Evolutionary conservation across 371 early-diverging fungal genomes (phyloP), one percentile per base, ranked within the genome.

Genomic region (Rhizopus delemar): DNA sequence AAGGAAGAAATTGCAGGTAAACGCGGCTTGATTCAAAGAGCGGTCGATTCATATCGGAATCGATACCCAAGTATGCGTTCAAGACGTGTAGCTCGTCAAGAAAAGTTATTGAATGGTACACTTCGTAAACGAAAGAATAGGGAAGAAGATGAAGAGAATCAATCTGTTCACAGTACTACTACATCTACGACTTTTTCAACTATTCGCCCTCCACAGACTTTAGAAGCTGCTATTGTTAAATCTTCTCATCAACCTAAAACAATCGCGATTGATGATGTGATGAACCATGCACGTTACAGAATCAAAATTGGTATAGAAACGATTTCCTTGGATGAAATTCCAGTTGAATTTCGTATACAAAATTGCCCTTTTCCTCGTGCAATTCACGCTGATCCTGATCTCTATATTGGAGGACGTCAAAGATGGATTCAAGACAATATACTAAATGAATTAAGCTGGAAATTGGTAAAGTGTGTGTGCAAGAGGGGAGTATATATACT

Each of bases 41-140:
- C 96, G 1, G 98, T 98, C 0, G 97, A 98, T 70, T 92, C 91
- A 32, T 97, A 92, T 63, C 85, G 97, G 48, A 92, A 95, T 62
- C 86, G 93, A 12, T 87, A 88, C 62, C 90, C 92, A 15, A 88
- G 87, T 45, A 84, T 89, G 70, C 82, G 92, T 53, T 90, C 89
- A 16, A 82, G 93, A 48, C 83, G 94, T 22, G 88, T 93, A n/a
- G 85, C 91, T 12, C 81, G 93, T 57, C 86, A 93, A 66, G 92
- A 93, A 60, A 93, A 92, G 70, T 70, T 88, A 39, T 51, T 76
- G 60, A 74, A 79, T 41, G 80, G 80, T 2, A 76, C 80, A 0
- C 61, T 75, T 4, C 69, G 76, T 33, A 74, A 74, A 38, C 68
- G 76, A 54, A 72, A 73, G 54, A 68, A 70, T 15, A 66, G 66